Conservation (phyloP, 2,329 filamentous ascomycete genomes). For the Pestalotiopsis sp. region DNA sequence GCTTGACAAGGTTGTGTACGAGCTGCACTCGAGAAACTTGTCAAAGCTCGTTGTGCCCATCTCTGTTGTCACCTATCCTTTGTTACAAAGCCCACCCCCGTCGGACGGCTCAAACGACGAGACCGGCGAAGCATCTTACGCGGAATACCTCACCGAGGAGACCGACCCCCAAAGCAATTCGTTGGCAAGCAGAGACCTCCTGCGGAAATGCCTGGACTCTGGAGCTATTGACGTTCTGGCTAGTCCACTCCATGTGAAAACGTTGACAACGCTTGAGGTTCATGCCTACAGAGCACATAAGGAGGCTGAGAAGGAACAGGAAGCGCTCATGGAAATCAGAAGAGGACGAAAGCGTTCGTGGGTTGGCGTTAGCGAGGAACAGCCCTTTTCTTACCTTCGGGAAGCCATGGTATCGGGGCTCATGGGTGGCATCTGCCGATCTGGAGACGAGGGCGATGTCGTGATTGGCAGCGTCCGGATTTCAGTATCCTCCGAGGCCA, state of each 20-base stretch:
- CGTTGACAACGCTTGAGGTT: conserved; percentile 75
- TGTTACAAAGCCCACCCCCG: conserved; percentile 31
- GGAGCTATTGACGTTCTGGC: conserved; percentile 86
- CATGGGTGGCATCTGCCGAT: conserved; percentile 86
- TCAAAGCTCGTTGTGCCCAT: conserved; percentile 61
- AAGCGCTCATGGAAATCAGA: conserved; percentile 71
- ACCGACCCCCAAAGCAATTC: conserved; percentile 33
- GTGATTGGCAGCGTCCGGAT: conserved; percentile 67
- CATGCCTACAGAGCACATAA: conserved; percentile 84
- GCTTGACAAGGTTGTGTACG: conserved; percentile 59
- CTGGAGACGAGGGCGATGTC: conserved; percentile 62
- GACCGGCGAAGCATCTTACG: conserved; percentile 21
- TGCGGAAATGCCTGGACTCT: conserved; percentile 78
- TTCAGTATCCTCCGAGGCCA: conserved; percentile 67
- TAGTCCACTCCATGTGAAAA: conserved; percentile 74
- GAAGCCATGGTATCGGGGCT: conserved; percentile 93
- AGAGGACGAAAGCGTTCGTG: conserved; percentile 84
- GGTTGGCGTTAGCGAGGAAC: conserved; percentile 84
- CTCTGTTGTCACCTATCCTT: conserved; percentile 49
- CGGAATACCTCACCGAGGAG: conserved; percentile 25
- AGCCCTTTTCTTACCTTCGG: conserved; percentile 85
- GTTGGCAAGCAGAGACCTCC: conserved; percentile 44
- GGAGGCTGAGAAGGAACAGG: conserved; percentile 73
- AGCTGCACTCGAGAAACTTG: conserved; percentile 57
- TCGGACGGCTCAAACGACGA: conserved; percentile 31